These are phyloP conservation scores for Puccinia novopanici DNA, from an alignment of 1,284 basidiomycete species.

Conservation along the genomic window DNA sequence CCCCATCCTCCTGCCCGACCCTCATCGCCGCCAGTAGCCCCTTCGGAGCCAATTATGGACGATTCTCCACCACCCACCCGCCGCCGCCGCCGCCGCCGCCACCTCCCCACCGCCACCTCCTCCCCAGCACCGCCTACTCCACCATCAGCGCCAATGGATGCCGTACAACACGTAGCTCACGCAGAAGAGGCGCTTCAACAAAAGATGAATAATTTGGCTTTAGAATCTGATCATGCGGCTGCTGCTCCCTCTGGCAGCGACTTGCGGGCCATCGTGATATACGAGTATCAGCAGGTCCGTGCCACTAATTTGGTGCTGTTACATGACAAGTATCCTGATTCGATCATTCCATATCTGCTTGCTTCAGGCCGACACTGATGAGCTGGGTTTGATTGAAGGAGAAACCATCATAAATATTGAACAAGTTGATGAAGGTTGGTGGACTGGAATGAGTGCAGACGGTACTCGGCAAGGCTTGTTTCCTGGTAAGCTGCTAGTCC, in stretches of 20 bases:
- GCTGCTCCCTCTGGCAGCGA: constrained; percentile 50
- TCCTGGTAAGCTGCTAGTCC: constrained; percentile 65
- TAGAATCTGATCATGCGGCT: constrained; percentile 38
- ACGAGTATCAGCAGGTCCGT: constrained; percentile 69
- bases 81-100: background rate
- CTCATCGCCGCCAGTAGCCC: constrained; percentile 4
- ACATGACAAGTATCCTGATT: constrained; percentile 52
- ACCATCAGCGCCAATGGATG: constrained; percentile 32
- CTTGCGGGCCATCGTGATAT: constrained; percentile 65
- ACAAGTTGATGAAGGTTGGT: constrained; percentile 69
- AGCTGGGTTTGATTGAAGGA: constrained; percentile 76
- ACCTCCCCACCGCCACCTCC: constrained; percentile 7
- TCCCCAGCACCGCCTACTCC: constrained; percentile 21
- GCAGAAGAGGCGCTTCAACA: constrained; percentile 44
- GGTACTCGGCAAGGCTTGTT: constrained; percentile 71
- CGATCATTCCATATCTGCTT: constrained; percentile 57
- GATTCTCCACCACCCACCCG: constrained; percentile 25
- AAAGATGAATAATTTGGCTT: constrained; percentile 52
- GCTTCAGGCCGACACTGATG: constrained; percentile 70
- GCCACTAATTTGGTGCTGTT: no score
- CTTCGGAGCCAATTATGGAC: background rate
- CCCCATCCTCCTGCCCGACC: constrained; percentile 19
- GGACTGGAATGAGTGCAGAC: constrained; percentile 70
- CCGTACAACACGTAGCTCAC: constrained; percentile 39
- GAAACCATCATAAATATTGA: constrained; percentile 79